Base-by-base conservation (phyloP, 2,329 filamentous ascomycete species). In the Pseudogymnoascus sp. region DNA sequence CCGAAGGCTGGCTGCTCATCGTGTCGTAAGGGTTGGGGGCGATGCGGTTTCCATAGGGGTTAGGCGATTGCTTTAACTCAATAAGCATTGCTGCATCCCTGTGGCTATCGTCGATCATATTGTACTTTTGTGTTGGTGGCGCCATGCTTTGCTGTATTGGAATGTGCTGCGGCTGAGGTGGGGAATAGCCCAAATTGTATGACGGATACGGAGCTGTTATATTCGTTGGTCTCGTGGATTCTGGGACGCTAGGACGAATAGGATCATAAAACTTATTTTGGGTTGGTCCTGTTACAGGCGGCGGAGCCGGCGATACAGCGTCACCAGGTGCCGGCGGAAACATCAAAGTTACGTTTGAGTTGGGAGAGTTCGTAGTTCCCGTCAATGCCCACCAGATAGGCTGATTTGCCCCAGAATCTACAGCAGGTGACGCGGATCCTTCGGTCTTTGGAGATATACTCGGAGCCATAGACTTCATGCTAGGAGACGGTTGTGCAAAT, bases 371-470 rank as follows among this genome's bases (percentile, higher is more conserved):
- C 60, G 90, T 91, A 1, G 88, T 93, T 12, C 91, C 91, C 0
- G 91, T 91, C n/a, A 96, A 75, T 6, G 90, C 91, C 88, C 89
- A 95, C 1, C 90, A 91, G 62, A 95, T 90, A 0, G 84, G 82
- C 81, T 64, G 60, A 14, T 77, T 78, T 7, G 77, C 75, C 6
- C 57, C 57, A 2, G 9, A 7, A 38, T 76, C 75, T 58, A 78
- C 79, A 25, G 62, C 62, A 63, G 63, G 66, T 0, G 82, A 81
- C 0, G 81, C 81, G 0, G 77, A 70, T 1, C 77, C 74, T 38
- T 80, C 77, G 4, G 78, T 71, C 9, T 73, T 73, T 2, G 77
- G 73, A 20, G 83, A 76, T 3, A 58, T 38, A 16, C 18, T 58
- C 4, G 57, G 34, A 75, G 75, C 18, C 71, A 72, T 5, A 77